Base-by-base conservation (phyloP, 345 rosid species). In the Citrus maxima region DNA sequence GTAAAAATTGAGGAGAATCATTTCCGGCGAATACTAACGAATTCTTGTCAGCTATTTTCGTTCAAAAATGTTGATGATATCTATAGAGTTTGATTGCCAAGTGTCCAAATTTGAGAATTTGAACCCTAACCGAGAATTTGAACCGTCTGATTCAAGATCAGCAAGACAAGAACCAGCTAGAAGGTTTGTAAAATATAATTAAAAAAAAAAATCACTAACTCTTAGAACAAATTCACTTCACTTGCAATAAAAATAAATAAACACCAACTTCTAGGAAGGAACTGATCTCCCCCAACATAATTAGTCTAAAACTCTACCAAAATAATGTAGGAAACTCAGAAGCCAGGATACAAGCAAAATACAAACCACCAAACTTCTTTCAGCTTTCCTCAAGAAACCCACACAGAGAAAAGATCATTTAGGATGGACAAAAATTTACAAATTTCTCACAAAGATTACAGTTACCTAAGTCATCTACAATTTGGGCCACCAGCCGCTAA, bases 351-450 rank as follows among this genome's bases (percentile, higher is more conserved):
- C 21, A 73, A 27, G 10, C 46, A 25, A 30, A 27, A 59, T 61
- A 49, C 9, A 12, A 56, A 65, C 24, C 70, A 37, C 65, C 63
- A 56, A 46, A 40, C 77, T n/a, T 54, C 56, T 65, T 66, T 73
- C 28, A 3, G 14, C 18, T 46, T 46, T 46, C 18, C 18, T 46
- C 5, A 65, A 51, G 37, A 71, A 55, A 22, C 16, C 65, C 67
- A 73, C 67, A 59, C 66, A 37, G 10, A 21, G 4, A 3, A 54
- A 3, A 38, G 19, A 56, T 14, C 54, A 42, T n/a, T 13, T 42
- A 40, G 59, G 19, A 82, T 69, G 60, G 72, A 74, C 76, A 78
- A 72, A 73, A 28, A 54, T 77, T 78, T 78, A 82, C 82, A 74
- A 70, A 46, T 78, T 62, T 40, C 69, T 46, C 32, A 24, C 38